These are phyloP conservation scores for Nakazawaea wickerhamii DNA, from an alignment of 805 yeast species.

Conservation along the genomic window DNA sequence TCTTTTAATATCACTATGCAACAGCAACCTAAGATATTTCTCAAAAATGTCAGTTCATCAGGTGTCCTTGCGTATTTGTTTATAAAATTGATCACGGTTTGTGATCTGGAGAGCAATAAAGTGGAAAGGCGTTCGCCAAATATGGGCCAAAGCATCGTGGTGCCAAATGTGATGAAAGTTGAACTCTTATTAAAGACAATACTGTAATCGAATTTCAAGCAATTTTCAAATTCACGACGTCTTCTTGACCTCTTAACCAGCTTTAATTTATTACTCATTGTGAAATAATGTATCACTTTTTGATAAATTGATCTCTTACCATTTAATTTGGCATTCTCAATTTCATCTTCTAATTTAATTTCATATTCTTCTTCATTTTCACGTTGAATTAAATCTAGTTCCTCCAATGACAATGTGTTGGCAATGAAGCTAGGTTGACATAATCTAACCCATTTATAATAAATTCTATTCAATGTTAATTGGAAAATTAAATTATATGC, in stretches of 20 bases:
- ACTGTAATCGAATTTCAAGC: conserved; percentile 26
- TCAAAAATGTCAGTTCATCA: conserved; percentile 29
- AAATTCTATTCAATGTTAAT: conserved; percentile 26
- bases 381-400: conserved; percentile 26
- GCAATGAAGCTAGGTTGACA: conserved; percentile 31
- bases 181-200: conserved; percentile 19
- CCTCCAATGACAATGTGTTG: conserved; percentile 26
- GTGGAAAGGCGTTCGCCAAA: conserved; percentile 23
- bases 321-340: not conserved
- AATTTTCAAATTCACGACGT: conserved; percentile 23
- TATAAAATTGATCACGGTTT: conserved; percentile 19
- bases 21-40: conserved; percentile 31
- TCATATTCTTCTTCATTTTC: conserved; percentile 25
- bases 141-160: conserved; percentile 30
- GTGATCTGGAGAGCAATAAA: conserved; percentile 18
- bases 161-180: conserved; percentile 16
- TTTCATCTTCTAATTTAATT: conserved; percentile 5
- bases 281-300: conserved; percentile 2
- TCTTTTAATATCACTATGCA: conserved; percentile 27
- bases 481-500: conserved; percentile 18
- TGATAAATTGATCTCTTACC: conserved; percentile 3
- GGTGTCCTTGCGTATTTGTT: conserved; percentile 26
- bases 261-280: conserved; percentile 3
- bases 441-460: conserved; percentile 28
- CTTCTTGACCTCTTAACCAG: conserved; percentile 18